Percentiles rank a stretch among this genome's conserved stretches.
These are phyloP conservation scores for Aaosphaeria arxii DNA, from an alignment of 2,329 filamentous ascomycete genomes.

Conservation along the genomic window DNA sequence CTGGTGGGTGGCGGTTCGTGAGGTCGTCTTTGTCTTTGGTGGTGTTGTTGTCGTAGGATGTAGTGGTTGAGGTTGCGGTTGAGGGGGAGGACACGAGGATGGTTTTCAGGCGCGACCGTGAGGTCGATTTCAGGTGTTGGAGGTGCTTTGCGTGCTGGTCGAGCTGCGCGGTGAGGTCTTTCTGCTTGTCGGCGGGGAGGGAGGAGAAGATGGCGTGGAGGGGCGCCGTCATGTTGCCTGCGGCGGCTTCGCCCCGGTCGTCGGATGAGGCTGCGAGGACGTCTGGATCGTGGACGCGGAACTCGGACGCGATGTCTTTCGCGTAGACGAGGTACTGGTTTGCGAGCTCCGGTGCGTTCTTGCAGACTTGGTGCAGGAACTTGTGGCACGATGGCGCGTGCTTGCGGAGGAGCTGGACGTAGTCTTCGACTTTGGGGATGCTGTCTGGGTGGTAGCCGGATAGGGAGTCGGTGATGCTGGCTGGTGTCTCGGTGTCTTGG, in stretches of 20 bases:
- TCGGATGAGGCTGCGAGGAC: constrained; percentile 9
- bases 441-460: neutral
- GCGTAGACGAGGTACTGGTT: constrained; percentile 61
- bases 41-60: neutral
- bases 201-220: constrained; percentile 43
- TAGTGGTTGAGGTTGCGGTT: neutral
- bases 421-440: constrained; percentile 67
- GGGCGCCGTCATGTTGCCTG: constrained; percentile 42
- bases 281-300: constrained; percentile 39
- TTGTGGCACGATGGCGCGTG: constrained; percentile 64
- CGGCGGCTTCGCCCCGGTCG: constrained; percentile 20
- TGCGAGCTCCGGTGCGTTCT: constrained; percentile 65
- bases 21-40: neutral
- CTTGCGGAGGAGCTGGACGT: constrained; percentile 62
- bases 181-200: constrained; percentile 49
- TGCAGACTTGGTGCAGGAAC: constrained; percentile 68
- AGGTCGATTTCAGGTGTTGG: constrained; percentile 51
- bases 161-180: constrained; percentile 50
- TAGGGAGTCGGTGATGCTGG: constrained; percentile 10
- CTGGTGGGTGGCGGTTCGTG: neutral
- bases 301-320: constrained; percentile 56
- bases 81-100: constrained; percentile 44
- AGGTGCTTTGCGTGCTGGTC: constrained; percentile 63
- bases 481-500: constrained; percentile 9
- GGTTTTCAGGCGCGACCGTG: constrained; percentile 53